Conservation (phyloP, 306 rosid species). For the peach (Prunus persica) region DNA sequence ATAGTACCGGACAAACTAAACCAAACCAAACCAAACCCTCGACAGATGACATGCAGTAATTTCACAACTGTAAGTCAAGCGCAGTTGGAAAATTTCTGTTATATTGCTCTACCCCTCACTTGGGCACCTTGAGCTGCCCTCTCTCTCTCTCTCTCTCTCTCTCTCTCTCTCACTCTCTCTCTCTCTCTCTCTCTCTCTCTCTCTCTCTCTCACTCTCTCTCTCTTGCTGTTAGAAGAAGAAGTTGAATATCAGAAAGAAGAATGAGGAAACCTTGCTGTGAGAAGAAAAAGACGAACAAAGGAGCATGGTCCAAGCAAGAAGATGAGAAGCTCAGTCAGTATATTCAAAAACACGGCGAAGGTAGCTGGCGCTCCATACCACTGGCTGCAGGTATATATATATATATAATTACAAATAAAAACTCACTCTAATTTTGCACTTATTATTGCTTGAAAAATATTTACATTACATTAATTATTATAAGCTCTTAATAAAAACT, state of each 20-base stretch:
- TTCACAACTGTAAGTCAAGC: constrained; percentile 16
- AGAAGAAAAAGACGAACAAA: constrained; percentile 68
- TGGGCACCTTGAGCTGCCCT: not conserved
- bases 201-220: not conserved
- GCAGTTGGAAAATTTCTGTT: not conserved
- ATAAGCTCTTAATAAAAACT: no score
- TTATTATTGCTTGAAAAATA: not conserved
- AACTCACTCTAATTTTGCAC: not conserved
- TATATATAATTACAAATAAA: not conserved
- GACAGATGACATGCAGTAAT: not conserved
- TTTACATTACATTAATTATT: not conserved
- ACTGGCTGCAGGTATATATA: constrained; percentile 57
- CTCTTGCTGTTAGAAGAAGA: not conserved
- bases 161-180: not conserved
- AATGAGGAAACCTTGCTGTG: constrained; percentile 69
- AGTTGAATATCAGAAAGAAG: not conserved
- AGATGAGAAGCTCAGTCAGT: constrained; percentile 62
- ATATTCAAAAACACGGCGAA: constrained; percentile 61
- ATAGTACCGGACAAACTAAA: not conserved
- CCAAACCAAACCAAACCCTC: constrained; percentile 14
- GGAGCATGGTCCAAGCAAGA: constrained; percentile 83
- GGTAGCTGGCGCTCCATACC: constrained; percentile 83
- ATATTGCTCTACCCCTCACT: not conserved
- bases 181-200: not conserved
- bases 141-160: not conserved